Evolutionary conservation across 192 early-diverging fungal species (phyloP).

Genomic region (Coemansia sp.): DNA sequence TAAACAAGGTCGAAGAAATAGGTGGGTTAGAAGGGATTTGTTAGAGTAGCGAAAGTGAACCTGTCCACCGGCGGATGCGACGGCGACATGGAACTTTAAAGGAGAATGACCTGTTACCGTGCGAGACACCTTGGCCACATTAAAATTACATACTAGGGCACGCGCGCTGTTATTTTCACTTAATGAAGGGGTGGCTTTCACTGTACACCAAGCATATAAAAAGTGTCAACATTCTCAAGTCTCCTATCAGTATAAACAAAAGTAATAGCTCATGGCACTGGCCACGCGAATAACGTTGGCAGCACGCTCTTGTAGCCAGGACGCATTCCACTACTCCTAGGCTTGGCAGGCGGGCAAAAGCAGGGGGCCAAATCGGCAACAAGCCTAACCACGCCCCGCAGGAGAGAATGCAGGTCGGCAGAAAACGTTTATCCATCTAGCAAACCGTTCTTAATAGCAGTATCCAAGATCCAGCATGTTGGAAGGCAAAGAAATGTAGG

Average conservation of each 20-base stretch:
- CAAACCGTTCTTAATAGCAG: background rate
- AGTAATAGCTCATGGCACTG: background rate
- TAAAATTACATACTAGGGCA: background rate
- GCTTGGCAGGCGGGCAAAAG: background rate
- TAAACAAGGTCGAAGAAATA: background rate
- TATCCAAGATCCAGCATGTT: background rate
- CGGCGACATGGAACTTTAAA: background rate
- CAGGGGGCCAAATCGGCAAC: no score
- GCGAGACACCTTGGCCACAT: background rate
- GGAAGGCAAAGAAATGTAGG: no score
- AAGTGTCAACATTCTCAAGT: background rate
- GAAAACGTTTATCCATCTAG: background rate
- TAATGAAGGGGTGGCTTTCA: background rate
- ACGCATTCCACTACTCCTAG: background rate
- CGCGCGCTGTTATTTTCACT: background rate
- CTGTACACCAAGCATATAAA: background rate
- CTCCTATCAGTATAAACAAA: background rate
- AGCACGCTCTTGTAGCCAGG: background rate
- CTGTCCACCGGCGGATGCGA: background rate
- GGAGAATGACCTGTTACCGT: background rate
- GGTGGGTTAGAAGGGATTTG: background rate
- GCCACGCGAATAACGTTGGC: background rate
- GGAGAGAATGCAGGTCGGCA: background rate
- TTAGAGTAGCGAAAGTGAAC: background rate
- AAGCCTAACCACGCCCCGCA: no score